Percentiles rank a stretch among this genome's conserved stretches.
Conservation (phyloP, 345 rosid genomes). For the Dovyalis caffra region DNA sequence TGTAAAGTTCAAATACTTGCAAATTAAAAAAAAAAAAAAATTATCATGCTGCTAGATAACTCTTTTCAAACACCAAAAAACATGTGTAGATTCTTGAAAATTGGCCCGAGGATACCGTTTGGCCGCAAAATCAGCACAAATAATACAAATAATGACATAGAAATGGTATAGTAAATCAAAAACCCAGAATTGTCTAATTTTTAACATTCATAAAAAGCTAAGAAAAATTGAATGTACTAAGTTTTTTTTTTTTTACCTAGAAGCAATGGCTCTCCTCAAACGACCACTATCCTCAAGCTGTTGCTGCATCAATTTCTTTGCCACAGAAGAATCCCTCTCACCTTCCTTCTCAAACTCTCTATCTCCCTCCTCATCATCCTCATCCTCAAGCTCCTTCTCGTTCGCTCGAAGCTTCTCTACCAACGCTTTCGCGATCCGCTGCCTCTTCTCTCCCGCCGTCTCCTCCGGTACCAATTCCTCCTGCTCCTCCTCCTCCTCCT, state of each 20-base stretch:
- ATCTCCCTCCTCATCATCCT: constrained; percentile 45
- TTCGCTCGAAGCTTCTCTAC: constrained; percentile 43
- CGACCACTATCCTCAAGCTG: constrained; percentile 93
- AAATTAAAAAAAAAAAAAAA: background rate
- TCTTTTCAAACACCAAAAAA: background rate
- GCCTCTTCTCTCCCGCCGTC: constrained; percentile 74
- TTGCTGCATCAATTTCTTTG: constrained; percentile 65
- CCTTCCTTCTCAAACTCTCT: constrained; percentile 51
- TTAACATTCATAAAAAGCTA: background rate
- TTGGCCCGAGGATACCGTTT: background rate
- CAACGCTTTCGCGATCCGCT: constrained; percentile 54
- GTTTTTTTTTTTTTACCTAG: constrained; percentile 45
- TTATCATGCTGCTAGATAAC: background rate
- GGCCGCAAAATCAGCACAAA: background rate
- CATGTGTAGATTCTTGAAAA: background rate
- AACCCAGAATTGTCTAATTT: background rate
- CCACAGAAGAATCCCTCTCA: constrained; percentile 56
- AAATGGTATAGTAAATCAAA: background rate
- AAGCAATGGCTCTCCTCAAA: constrained; percentile 64
- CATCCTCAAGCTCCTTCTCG: constrained; percentile 29
- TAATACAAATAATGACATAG: background rate
- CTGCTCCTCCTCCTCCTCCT: constrained; percentile 30
- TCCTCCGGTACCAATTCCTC: constrained; percentile 20
- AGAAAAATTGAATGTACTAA: background rate
- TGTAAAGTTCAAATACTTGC: background rate